Evolutionary conservation across 805 yeast genomes (phyloP).

Genomic region (Yarrowia porcina): DNA sequence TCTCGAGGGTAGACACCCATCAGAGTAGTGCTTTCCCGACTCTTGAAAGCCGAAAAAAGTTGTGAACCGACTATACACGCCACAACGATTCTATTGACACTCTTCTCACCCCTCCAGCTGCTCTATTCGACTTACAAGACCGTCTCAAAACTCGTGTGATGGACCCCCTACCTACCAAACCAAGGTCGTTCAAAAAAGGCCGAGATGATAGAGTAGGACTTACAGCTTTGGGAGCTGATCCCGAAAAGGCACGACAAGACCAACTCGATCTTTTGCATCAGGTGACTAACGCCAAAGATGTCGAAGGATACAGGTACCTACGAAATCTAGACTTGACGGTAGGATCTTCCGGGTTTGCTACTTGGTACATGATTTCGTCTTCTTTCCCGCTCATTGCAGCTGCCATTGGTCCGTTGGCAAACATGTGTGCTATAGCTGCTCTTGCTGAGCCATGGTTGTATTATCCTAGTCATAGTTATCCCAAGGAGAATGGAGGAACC

Average conservation of each 20-base stretch:
- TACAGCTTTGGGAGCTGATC: background rate
- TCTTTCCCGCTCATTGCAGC: constrained; percentile 74
- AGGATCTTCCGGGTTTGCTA: constrained; percentile 25
- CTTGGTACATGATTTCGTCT: constrained; percentile 65
- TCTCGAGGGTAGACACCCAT: background rate
- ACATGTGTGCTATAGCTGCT: constrained; percentile 68
- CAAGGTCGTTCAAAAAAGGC: constrained; percentile 7
- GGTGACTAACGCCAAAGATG: constrained; percentile 15
- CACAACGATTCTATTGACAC: no score
- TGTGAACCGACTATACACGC: no score
- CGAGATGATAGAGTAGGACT: constrained; percentile 15
- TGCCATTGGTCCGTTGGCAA: constrained; percentile 74
- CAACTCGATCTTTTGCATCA: constrained; percentile 9
- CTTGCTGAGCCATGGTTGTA: constrained; percentile 62
- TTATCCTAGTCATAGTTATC: background rate
- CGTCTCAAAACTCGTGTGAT: no score
- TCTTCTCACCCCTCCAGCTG: no score
- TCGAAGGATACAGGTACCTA: background rate
- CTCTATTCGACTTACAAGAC: no score
- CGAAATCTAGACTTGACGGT: constrained; percentile 18
- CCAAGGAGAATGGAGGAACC: constrained; percentile 6
- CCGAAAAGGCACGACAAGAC: background rate
- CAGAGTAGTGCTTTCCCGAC: background rate
- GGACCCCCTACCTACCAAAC: background rate
- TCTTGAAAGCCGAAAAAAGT: no score